Evolutionary conservation across 2,329 filamentous ascomycete species (phyloP), one percentile per base, ranked within the genome.

Genomic region (Penicillium frequentans): DNA sequence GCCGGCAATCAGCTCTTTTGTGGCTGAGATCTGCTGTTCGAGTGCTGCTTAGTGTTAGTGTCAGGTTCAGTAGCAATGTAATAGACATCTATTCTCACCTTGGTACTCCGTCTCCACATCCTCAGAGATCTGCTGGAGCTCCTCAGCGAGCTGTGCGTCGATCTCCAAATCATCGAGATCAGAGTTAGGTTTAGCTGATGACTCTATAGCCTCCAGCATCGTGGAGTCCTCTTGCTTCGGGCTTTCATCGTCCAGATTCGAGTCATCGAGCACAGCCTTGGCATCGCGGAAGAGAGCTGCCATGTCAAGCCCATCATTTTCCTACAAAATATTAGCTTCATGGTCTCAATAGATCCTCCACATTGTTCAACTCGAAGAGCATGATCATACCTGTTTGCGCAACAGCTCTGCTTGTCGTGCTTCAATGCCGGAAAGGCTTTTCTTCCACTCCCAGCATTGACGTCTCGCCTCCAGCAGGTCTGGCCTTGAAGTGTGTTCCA

Each of bases 371-470:
- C 8, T 14, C 21, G 8, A 47, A 21, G 37, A 21, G 21, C 11
- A 23, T 13, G n/a, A 24, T 44, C 37, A 31, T 49, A 52, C 43
- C 43, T 37, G 27, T 53, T 35, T 29, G n/a, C 26, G 26, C 3
- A 66, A 68, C 9, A 84, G 70, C 54, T 79, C 73, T 19, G 67
- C 70, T 59, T 75, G 76, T 42, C 78, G 75, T 44, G 70, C 75
- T 60, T 85, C 81, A 3, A 91, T 68, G 27, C 77, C 75, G 31
- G 79, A 81, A 13, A 95, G 75, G 46, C 86, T 79, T 57, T 83
- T 81, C 60, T 91, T 90, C 74, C 89, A 85, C 46, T 84, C 82
- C 93, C 93, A 97, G 45, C 85, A 85, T 59, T 88, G 80, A 59
- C 87, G 82, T 27, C 91, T 86, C 44, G 84, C 81, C 44, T 82